These are phyloP conservation scores for Nemania diffusa DNA, from an alignment of 2,329 filamentous ascomycete genomes.

Conservation along the genomic window DNA sequence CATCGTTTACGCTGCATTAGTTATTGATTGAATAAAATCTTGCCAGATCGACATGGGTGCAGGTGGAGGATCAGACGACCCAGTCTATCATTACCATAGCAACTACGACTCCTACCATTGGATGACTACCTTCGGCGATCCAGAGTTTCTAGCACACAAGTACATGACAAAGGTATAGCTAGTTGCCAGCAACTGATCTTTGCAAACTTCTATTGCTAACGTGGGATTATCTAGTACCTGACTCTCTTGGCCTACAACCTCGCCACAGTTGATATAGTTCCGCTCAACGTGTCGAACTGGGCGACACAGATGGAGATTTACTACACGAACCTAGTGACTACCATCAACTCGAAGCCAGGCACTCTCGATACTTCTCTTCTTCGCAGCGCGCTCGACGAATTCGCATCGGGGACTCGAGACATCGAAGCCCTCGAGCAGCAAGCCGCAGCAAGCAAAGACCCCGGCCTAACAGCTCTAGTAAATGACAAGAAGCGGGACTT, in stretches of 20 bases:
- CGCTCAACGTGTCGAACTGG: conserved; percentile 56
- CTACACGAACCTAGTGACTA: conserved; percentile 52
- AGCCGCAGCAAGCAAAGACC: conserved; percentile 46
- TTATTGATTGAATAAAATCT: conserved; percentile 28
- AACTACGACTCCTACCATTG: conserved; percentile 88
- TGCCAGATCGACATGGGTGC: conserved; percentile 68
- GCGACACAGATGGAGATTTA: conserved; percentile 53
- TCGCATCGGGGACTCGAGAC: conserved; percentile 49
- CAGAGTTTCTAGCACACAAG: conserved; percentile 68
- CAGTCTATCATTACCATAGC: conserved; percentile 79
- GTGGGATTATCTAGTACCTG: conserved; percentile 48
- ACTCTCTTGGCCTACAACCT: conserved; percentile 54
- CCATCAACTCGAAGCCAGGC: conserved; percentile 47
- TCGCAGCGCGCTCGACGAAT: conserved; percentile 53
- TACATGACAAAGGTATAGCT: conserved; percentile 63
- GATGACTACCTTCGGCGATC: conserved; percentile 84
- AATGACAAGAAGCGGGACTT: conserved; percentile 62
- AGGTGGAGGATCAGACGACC: conserved; percentile 54
- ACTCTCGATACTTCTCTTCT: conserved; percentile 54
- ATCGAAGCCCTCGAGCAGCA: conserved; percentile 49
- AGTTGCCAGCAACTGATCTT: background rate
- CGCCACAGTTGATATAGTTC: conserved; percentile 52
- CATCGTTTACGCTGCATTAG: conserved; percentile 49
- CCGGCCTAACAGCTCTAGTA: conserved; percentile 50
- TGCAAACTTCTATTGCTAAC: background rate